Evolutionary conservation across 2,329 filamentous ascomycete species (phyloP).

Genomic region (Aspergillus pseudoglaucus): DNA sequence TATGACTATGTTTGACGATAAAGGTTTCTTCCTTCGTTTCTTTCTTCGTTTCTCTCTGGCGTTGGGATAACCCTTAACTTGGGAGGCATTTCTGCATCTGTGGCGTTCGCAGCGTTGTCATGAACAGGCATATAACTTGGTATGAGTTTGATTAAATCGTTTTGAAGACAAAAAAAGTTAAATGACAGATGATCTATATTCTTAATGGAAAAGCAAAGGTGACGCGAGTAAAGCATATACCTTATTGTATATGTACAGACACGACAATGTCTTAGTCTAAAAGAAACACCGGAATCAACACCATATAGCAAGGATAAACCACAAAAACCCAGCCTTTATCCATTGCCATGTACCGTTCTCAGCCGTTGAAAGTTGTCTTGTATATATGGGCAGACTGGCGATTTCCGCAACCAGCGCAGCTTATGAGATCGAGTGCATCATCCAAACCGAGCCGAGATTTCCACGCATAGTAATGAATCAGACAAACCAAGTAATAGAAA

Average conservation of each 20-base stretch:
- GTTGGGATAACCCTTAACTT: neutral
- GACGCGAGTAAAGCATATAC: neutral
- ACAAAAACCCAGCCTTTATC: neutral
- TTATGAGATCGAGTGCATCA: neutral
- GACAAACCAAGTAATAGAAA: too few relatives aligned
- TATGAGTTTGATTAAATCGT: neutral
- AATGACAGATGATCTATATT: neutral
- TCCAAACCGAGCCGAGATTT: neutral
- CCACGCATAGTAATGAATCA: neutral
- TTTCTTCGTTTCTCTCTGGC: neutral
- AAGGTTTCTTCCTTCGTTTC: neutral
- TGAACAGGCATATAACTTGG: neutral
- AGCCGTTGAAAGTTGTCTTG: too few relatives aligned
- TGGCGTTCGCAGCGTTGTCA: constrained; percentile 3
- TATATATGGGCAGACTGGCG: too few relatives aligned
- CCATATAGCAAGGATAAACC: neutral
- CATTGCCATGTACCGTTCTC: neutral
- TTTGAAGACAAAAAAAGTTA: neutral
- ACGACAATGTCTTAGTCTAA: neutral
- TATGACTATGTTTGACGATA: neutral
- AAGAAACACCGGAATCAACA: neutral
- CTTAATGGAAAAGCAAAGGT: neutral
- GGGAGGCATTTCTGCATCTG: constrained; percentile 2
- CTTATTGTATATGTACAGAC: neutral
- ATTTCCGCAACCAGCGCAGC: too few relatives aligned